Evolutionary conservation across 2,329 filamentous ascomycete species (phyloP), one percentile per base, ranked within the genome.

Genomic region (Delphinella strobiligena): DNA sequence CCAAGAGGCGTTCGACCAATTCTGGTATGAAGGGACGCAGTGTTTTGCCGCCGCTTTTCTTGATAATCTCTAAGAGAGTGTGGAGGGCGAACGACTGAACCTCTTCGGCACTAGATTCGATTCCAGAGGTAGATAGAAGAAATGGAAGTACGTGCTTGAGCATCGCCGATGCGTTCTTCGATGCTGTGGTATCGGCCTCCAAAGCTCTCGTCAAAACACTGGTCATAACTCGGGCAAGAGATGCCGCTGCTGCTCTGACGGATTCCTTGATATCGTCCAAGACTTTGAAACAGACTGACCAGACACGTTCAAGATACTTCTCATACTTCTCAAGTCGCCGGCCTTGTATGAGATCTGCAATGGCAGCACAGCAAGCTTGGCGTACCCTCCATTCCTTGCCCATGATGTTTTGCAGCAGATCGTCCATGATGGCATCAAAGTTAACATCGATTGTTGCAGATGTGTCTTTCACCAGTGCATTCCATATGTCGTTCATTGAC

Each of bases 401-500:
- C 4, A 96, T 61, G 31, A 96, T 83, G 54, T 82, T 93, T 49
- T 78, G 80, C 22, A 98, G 67, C 5, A 96, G 65, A 55, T 98
- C 91, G 8, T 80, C 70, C 67, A 98, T 81, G 51, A 98, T 96
- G 7, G 76, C 75, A 47, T 93, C 82, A 54, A 96, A 95, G 59
- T 96, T 74, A 14, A 71, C 67, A 47, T 91, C 80, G 32, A 96
- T 74, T 0, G 82, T 83, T 1, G 73, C 69, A 14, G 75, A 78
- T 1, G 85, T 75, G 50, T 96, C 87, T 54, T 93, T 93, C 39
- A 96, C 87, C n/a, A 98, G 65, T 0, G 89, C 81, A 52, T 83
- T 88, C 91, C 91, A 98, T 48, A 98, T 96, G 46, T 93, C 86
- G 42, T 93, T 88, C 91, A 98, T 98, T 1, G 89, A 94, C 35